Base-by-base conservation (phyloP, 345 rosid genomes). In the Jatropha curcas region DNA sequence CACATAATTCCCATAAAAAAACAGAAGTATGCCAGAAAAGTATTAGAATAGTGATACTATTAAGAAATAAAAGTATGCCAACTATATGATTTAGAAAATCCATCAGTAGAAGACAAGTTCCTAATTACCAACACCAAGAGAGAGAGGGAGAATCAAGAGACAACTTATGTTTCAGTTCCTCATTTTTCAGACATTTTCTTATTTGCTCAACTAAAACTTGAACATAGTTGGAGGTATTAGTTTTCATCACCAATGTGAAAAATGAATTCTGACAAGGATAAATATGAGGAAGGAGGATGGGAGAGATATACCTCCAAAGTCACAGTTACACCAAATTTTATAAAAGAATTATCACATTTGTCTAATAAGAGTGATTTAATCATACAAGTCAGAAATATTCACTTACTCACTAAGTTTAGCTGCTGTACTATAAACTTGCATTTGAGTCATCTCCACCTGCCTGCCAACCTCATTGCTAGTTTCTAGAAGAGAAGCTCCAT, bases 341-440 rank as follows among this genome's bases (percentile, higher is more conserved):
- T 7, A 48, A 2, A 17, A 48, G 3, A 48, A 48, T 16, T 2
- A 48, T 16, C 5, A 17, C 5, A 48, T 7, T 16, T 19, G n/a
- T n/a, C 7, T 48, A 48, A 17, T 39, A 48, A 50, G 22, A 16
- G 30, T 28, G 50, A 30, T 2, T 43, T n/a, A 51, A 19, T 41
- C 1, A 14, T 28, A 27, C 28, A 56, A 61, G 37, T 70, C 60
- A 4, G 57, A 5, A 22, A 35, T 1, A 48, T 68, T 79, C 52
- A 85, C 94, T 88, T 89, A 90, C 96, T 86, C 84, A 77, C 82
- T 87, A 68, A 89, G 87, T 82, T 86, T 91, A 35, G 89, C 88
- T n/a, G 91, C 71, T 50, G 77, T 83, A 66, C 75, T 78, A 60
- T 89, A 93, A 19, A 75, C 74, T 79, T 91, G 83, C 65, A 81